Conservation (phyloP, 805 yeast genomes). For the Yarrowia sp. region DNA sequence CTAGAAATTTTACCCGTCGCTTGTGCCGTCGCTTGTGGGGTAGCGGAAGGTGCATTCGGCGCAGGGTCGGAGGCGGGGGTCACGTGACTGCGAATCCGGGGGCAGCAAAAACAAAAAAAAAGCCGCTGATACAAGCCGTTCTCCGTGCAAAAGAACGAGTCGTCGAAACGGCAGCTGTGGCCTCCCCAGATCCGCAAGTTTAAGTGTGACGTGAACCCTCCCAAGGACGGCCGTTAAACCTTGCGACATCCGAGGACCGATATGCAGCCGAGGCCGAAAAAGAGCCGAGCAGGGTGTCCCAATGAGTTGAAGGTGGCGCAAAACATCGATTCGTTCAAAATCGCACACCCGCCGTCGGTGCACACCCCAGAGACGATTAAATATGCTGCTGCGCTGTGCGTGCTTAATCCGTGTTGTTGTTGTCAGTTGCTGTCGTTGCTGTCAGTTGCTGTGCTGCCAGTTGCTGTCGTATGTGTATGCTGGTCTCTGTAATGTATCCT, state of each 20-base stretch:
- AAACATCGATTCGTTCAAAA: too few species aligned
- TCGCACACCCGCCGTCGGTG: background rate
- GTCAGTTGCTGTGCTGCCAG: too few species aligned
- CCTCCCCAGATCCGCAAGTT: too few species aligned
- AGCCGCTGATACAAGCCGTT: too few species aligned
- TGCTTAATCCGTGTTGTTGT: background rate
- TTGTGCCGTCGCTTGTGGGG: background rate
- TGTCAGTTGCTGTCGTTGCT: too few species aligned
- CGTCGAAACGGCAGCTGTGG: too few species aligned
- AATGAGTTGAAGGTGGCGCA: too few species aligned
- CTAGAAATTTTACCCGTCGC: conserved; percentile 10
- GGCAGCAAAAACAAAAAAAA: too few species aligned
- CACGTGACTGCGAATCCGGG: background rate
- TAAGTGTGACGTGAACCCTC: too few species aligned
- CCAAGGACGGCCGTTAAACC: background rate
- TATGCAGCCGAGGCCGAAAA: conserved; percentile 19
- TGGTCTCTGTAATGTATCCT: background rate
- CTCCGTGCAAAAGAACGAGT: background rate
- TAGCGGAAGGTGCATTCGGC: too few species aligned
- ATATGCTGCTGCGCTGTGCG: background rate
- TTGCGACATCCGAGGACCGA: conserved; percentile 2
- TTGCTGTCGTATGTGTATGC: background rate
- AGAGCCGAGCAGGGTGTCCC: conserved; percentile 2
- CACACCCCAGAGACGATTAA: background rate
- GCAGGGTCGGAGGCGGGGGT: background rate